Conservation (phyloP, 2,329 filamentous ascomycete genomes). For the Colletotrichum cuscutae region DNA sequence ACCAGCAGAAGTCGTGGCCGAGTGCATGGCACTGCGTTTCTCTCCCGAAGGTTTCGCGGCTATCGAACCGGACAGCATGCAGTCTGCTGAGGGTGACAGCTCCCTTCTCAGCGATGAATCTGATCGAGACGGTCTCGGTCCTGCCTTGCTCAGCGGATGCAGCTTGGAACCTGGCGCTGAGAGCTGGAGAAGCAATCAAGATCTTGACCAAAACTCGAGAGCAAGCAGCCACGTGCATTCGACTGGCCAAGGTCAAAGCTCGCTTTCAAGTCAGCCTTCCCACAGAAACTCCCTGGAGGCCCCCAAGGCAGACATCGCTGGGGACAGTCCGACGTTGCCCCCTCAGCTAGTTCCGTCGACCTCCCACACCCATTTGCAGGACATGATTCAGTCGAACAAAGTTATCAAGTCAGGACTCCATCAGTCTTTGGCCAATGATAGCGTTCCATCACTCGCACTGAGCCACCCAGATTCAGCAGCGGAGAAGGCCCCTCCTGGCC, state of each 20-base stretch:
- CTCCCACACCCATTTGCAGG: constrained; percentile 67
- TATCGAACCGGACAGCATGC: constrained; percentile 6
- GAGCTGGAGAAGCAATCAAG: constrained; percentile 64
- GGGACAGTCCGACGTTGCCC: constrained; percentile 73
- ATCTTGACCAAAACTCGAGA: constrained; percentile 58
- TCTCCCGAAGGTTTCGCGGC: constrained; percentile 39
- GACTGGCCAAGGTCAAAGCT: constrained; percentile 53
- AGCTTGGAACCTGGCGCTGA: constrained; percentile 48
- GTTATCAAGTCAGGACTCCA: constrained; percentile 65
- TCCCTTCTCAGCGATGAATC: constrained; percentile 41
- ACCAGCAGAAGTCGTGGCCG: constrained; percentile 81
- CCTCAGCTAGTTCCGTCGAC: constrained; percentile 58
- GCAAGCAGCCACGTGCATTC: constrained; percentile 51
- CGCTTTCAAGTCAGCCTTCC: constrained; percentile 63
- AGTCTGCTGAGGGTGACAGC: constrained; percentile 38
- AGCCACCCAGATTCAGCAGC: constrained; percentile 59
- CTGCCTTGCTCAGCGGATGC: constrained; percentile 53
- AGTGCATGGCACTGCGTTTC: constrained; percentile 77
- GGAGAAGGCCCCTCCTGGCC: constrained; percentile 48
- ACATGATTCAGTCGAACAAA: constrained; percentile 70
- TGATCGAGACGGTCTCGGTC: constrained; percentile 47
- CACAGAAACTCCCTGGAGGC: constrained; percentile 51
- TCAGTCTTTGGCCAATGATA: constrained; percentile 67
- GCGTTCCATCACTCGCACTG: constrained; percentile 62
- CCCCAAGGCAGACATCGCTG: constrained; percentile 46